Percentiles rank a stretch among this genome's conserved stretches.
Evolutionary conservation across 257 asterid genomes (phyloP).

Genomic region (Solanum sparsipilum): DNA sequence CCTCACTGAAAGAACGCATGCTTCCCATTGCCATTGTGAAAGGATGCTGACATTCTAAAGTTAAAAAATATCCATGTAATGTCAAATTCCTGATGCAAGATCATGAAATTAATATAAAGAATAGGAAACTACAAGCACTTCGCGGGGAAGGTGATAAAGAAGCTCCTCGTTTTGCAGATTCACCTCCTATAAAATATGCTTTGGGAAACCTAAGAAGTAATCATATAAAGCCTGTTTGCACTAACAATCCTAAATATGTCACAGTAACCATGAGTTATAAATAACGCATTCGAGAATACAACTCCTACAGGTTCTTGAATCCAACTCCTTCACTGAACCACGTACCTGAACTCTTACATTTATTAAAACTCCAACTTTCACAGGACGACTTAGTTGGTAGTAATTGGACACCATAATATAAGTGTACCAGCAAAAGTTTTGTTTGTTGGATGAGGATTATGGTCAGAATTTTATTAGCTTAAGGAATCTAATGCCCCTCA

Average conservation of each 20-base stretch:
- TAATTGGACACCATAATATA: background rate
- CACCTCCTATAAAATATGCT: background rate
- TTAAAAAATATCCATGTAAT: constrained; percentile 1
- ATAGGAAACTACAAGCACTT: background rate
- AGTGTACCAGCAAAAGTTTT: background rate
- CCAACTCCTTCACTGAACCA: background rate
- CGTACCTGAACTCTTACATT: background rate
- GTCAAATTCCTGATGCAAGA: background rate
- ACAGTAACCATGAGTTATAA: background rate
- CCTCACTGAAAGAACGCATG: constrained; percentile 58
- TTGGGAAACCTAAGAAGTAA: background rate
- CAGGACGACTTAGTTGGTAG: background rate
- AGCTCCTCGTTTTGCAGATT: background rate
- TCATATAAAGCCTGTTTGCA: background rate
- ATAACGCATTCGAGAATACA: background rate
- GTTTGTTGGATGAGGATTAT: background rate
- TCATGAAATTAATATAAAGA: background rate
- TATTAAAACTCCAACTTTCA: background rate
- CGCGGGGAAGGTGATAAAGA: background rate
- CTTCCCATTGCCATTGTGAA: constrained; percentile 39
- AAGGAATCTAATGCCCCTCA: background rate
- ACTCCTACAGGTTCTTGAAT: background rate
- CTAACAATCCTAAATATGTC: background rate
- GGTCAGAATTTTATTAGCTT: background rate
- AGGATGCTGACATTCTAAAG: constrained; percentile 32